These are phyloP conservation scores for Galerina marginata DNA, from an alignment of 768 basidiomycete species.

Conservation along the genomic window DNA sequence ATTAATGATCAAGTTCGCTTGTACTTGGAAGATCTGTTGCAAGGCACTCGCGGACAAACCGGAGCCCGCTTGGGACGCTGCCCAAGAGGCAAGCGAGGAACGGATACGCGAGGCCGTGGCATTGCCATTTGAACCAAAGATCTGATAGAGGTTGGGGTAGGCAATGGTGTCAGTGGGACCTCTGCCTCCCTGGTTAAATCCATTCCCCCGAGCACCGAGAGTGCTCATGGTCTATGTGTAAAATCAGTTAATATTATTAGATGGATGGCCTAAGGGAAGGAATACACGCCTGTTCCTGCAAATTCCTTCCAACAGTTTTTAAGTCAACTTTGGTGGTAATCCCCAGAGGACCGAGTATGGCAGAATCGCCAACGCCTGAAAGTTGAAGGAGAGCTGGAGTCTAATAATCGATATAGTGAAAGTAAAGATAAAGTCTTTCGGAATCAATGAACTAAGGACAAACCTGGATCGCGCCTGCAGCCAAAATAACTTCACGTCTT, in stretches of 20 bases:
- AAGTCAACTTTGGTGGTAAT: slow-evolving; percentile 52
- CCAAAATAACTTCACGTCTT: slow-evolving; percentile 55
- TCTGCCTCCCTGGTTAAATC: slow-evolving; percentile 43
- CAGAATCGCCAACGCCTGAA: slow-evolving; percentile 61
- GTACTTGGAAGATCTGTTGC: slow-evolving; percentile 46
- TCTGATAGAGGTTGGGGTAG: slow-evolving; percentile 54
- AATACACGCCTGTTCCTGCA: slow-evolving; percentile 54
- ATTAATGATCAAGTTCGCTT: slow-evolving; percentile 53
- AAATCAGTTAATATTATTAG: not conserved
- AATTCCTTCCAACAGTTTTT: slow-evolving; percentile 58
- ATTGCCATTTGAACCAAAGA: slow-evolving; percentile 42
- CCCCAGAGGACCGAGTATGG: slow-evolving; percentile 47
- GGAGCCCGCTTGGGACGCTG: slow-evolving; percentile 44
- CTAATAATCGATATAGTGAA: slow-evolving; percentile 19
- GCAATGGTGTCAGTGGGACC: slow-evolving; percentile 57
- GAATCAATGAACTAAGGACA: not conserved
- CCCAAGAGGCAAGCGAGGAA: slow-evolving; percentile 46
- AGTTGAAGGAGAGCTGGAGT: slow-evolving; percentile 56
- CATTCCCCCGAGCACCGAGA: slow-evolving; percentile 44
- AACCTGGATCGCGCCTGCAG: slow-evolving; percentile 53
- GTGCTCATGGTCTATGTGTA: slow-evolving; percentile 43
- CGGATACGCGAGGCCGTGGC: slow-evolving; percentile 41
- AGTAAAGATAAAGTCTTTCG: not conserved
- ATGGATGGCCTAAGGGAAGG: not conserved
- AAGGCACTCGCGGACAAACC: slow-evolving; percentile 47